Conservation (phyloP, 208 protist genomes). For the Sergeia podlipaevii region DNA sequence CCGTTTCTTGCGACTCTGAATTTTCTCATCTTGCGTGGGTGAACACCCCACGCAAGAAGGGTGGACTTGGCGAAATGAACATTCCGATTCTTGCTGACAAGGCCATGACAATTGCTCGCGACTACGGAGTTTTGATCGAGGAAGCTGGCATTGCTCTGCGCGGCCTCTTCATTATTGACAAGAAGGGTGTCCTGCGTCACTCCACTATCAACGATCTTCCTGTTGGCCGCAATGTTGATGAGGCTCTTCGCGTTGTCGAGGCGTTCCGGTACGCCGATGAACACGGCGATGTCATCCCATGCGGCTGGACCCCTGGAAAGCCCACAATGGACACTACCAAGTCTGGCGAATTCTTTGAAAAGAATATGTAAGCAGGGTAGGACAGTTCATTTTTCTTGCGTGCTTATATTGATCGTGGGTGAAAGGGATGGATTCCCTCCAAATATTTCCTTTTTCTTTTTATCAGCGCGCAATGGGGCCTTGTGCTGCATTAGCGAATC, state of each 20-base stretch:
- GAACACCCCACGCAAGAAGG: constrained; percentile 93
- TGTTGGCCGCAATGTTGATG: constrained; percentile 95
- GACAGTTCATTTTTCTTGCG: no score
- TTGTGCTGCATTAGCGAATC: no score
- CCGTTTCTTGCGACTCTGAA: constrained; percentile 91
- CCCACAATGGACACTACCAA: constrained; percentile 91
- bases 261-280: constrained; percentile 96
- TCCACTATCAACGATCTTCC: constrained; percentile 95
- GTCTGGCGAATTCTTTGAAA: constrained; percentile 92
- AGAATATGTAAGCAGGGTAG: constrained; percentile 49
- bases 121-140: constrained; percentile 95
- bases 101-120: constrained; percentile 88
- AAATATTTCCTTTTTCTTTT: no score
- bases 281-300: constrained; percentile 94
- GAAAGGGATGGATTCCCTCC: no score
- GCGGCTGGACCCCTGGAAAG: constrained; percentile 93
- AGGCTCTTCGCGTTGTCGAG: constrained; percentile 94
- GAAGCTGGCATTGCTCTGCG: constrained; percentile 80
- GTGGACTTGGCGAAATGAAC: constrained; percentile 95
- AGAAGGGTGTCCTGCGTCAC: constrained; percentile 90
- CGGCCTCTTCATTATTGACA: constrained; percentile 96
- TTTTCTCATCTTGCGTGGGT: constrained; percentile 97
- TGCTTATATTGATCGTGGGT: no score
- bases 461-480: no score
- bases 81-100: constrained; percentile 97